These are phyloP conservation scores for Stropharia rugosoannulata DNA, from an alignment of 768 basidiomycete species.

Conservation along the genomic window DNA sequence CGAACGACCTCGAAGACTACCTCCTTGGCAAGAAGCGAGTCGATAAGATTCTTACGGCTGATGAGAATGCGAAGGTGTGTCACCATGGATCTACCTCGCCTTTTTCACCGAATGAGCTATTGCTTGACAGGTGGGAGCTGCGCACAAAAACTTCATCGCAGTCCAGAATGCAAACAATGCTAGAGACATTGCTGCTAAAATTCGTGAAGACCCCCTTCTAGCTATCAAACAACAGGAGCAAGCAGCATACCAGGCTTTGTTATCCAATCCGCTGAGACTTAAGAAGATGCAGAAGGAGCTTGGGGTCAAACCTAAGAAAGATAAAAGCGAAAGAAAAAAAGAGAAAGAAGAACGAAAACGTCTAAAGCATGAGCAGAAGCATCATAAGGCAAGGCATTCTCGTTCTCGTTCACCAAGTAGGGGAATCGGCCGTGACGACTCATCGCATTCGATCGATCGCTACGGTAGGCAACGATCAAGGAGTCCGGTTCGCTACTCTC, in stretches of 20 bases:
- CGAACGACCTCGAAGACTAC: conserved; percentile 95
- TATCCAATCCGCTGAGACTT: conserved; percentile 83
- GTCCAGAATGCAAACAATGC: conserved; percentile 90
- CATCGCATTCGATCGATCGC: conserved; percentile 5
- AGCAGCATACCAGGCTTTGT: conserved; percentile 81
- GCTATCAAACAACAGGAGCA: conserved; percentile 99
- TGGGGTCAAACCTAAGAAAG: conserved; percentile 80
- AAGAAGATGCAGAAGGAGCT: conserved; percentile 78
- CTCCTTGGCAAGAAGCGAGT: conserved; percentile 96
- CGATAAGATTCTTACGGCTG: conserved; percentile 90
- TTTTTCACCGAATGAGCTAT: background rate
- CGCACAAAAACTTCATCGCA: conserved; percentile 92
- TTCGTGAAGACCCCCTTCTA: conserved; percentile 95
- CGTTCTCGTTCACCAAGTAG: conserved; percentile 17
- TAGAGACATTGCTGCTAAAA: conserved; percentile 89
- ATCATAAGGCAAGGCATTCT: conserved; percentile 24
- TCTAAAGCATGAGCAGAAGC: conserved; percentile 38
- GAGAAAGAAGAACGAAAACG: conserved; percentile 47
- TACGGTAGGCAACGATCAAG: conserved; percentile 26
- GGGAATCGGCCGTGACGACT: conserved; percentile 14
- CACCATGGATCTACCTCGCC: background rate
- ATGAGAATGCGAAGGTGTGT: conserved; percentile 85
- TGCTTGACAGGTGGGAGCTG: conserved; percentile 64
- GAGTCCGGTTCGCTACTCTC: conserved; percentile 33
- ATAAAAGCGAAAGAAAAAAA: conserved; percentile 61